These are phyloP conservation scores for Talaromyces funiculosus DNA, from an alignment of 2,329 filamentous ascomycete species.

Conservation along the genomic window DNA sequence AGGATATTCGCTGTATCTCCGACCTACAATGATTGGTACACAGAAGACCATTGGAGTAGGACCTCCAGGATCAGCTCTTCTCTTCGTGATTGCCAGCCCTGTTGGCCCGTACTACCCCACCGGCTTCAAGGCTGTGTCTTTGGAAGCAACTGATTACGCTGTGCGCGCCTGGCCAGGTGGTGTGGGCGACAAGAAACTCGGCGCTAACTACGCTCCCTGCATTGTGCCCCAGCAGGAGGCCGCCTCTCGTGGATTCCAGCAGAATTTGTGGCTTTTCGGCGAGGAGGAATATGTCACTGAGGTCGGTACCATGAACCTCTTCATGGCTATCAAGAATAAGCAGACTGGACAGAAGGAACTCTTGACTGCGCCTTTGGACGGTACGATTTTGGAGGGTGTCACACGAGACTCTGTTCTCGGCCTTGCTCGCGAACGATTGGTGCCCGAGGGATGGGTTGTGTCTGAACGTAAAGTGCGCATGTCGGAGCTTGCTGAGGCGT, in stretches of 20 bases:
- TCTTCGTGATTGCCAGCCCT: constrained; percentile 92
- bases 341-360: constrained; percentile 87
- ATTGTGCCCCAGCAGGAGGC: constrained; percentile 94
- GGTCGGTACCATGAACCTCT: constrained; percentile 99
- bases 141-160: constrained; percentile 94
- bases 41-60: constrained; percentile 90
- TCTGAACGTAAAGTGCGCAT: constrained; percentile 90
- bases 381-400: constrained; percentile 92
- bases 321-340: constrained; percentile 77
- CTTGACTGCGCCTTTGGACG: constrained; percentile 89
- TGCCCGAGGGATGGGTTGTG: constrained; percentile 80
- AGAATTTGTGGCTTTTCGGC: constrained; percentile 97
- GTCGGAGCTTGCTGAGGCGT: constrained; percentile 73
- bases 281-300: constrained; percentile 95
- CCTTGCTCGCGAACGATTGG: constrained; percentile 77
- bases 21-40: constrained; percentile 95
- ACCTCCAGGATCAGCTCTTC: constrained; percentile 81
- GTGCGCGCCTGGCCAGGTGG: constrained; percentile 97
- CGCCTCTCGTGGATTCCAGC: constrained; percentile 85
- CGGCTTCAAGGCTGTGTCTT: constrained; percentile 92
- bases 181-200: constrained; percentile 96
- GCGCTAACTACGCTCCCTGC: constrained; percentile 98
- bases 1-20: constrained; percentile 92
- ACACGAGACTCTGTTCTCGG: constrained; percentile 86
- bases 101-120: constrained; percentile 98